These are phyloP conservation scores for Fistulifera pelliculosa DNA, from an alignment of 108 stramenopile genomes.

Conservation along the genomic window DNA sequence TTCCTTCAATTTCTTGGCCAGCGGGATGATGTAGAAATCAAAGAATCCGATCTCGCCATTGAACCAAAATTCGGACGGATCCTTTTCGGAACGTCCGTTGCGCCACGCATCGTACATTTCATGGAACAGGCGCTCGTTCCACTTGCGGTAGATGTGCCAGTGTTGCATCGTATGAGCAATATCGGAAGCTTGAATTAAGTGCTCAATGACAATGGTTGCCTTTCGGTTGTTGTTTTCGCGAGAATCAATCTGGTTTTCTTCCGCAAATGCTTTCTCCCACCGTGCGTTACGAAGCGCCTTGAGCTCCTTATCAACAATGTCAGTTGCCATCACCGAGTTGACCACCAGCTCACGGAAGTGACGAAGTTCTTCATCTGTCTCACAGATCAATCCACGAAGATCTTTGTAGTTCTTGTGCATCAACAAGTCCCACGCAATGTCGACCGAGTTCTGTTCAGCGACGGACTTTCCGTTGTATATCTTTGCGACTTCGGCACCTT, in stretches of 20 bases:
- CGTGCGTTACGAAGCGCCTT: slow-evolving; percentile 6
- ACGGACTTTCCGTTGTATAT: slow-evolving; percentile 9
- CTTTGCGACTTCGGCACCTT: slow-evolving; percentile 2
- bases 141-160: slow-evolving; percentile 2
- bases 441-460: slow-evolving; percentile 16
- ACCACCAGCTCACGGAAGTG: slow-evolving; percentile 1
- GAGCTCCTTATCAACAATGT: slow-evolving; percentile 18
- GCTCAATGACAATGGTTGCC: neutral
- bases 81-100: too few species aligned
- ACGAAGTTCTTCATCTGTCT: neutral
- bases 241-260: neutral
- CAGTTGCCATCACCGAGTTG: neutral
- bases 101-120: too few species aligned
- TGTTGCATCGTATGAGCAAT: slow-evolving; percentile 2
- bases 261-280: slow-evolving; percentile 15
- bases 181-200: slow-evolving; percentile 3
- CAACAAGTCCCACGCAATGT: slow-evolving; percentile 10
- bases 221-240: slow-evolving; percentile 1
- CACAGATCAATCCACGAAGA: neutral
- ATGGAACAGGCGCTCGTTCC: too few species aligned
- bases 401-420: neutral
- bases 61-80: too few species aligned
- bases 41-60: too few species aligned
- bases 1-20: too few species aligned
- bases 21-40: too few species aligned